Evolutionary conservation across 140 eudicot species (phyloP).

Genomic region (Cichorium intybus): DNA sequence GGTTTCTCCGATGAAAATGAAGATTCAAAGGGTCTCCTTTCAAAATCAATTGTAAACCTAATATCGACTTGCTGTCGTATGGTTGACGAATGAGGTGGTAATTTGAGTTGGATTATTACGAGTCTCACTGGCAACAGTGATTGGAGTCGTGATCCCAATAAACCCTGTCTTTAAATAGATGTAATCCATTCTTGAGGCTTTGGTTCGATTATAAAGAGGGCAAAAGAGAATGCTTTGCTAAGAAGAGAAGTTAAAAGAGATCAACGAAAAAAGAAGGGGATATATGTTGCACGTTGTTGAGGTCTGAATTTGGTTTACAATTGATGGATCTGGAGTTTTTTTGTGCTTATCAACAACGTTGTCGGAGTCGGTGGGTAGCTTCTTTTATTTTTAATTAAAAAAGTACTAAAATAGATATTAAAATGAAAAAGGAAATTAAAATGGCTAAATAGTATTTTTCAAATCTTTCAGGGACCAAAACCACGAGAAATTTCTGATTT

Average conservation of each 20-base stretch:
- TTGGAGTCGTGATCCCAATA: constrained; percentile 52
- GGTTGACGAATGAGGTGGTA: constrained; percentile 28
- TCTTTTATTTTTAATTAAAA: too few species aligned
- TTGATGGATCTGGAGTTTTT: too few species aligned
- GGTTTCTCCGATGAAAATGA: constrained; percentile 42
- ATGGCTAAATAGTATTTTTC: too few species aligned
- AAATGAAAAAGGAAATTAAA: too few species aligned
- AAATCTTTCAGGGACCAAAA: too few species aligned
- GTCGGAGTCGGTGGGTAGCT: too few species aligned
- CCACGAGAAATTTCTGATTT: too few species aligned
- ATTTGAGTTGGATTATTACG: constrained; percentile 38
- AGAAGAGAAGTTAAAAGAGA: neutral
- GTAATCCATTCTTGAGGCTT: constrained; percentile 51
- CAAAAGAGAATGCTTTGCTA: neutral
- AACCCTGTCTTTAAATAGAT: constrained; percentile 53
- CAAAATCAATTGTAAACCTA: too few species aligned
- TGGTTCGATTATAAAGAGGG: neutral
- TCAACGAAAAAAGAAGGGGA: neutral
- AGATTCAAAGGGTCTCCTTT: too few species aligned
- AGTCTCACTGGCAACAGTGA: constrained; percentile 40
- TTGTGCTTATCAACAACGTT: too few species aligned
- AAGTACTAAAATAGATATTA: too few species aligned
- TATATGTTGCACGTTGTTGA: constrained; percentile 13
- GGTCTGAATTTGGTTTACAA: too few species aligned
- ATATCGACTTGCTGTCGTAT: constrained; percentile 25